phyloP scores from a whole-genome alignment of 2,329 filamentous ascomycete species.

The Hypoxylon sp. region DNA sequence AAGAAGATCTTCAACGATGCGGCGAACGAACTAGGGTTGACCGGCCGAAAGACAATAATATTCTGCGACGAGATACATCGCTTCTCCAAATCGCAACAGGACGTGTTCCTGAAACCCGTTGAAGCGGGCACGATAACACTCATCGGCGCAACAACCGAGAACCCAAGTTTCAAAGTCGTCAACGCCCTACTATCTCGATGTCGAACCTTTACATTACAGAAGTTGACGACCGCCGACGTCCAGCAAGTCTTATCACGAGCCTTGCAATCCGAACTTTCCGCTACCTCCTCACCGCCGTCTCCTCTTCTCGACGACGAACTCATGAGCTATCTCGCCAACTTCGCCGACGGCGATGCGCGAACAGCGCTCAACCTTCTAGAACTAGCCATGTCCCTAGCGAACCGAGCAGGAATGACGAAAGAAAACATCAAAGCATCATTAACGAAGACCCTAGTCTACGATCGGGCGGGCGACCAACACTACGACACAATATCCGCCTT shows the following conservation, averaged over 20 bases:
- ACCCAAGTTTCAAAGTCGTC: conserved; percentile 93
- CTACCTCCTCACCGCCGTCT: conserved; percentile 49
- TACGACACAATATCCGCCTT: conserved; percentile 98
- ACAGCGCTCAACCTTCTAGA: conserved; percentile 94
- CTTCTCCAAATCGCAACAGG: conserved; percentile 91
- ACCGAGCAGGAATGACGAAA: conserved; percentile 70
- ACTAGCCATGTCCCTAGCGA: conserved; percentile 81
- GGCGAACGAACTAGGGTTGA: conserved; percentile 78
- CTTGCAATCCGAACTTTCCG: conserved; percentile 65
- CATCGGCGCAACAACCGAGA: conserved; percentile 96
- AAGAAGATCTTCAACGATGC: conserved; percentile 92
- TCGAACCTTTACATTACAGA: conserved; percentile 85
- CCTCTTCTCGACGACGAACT: conserved; percentile 79
- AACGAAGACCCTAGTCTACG: conserved; percentile 93
- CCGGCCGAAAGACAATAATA: conserved; percentile 90
- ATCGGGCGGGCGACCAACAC: conserved; percentile 93
- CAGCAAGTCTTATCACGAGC: conserved; percentile 79
- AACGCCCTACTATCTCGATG: conserved; percentile 88
- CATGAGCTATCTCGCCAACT: conserved; percentile 81
- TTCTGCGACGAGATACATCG: conserved; percentile 98
- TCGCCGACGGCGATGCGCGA: conserved; percentile 90
- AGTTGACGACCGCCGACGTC: conserved; percentile 77
- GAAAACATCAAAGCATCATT: conserved; percentile 81
- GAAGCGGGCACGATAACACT: conserved; percentile 90
- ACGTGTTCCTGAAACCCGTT: conserved; percentile 91